These are phyloP conservation scores for Aegilops speltoides DNA, from an alignment of 176 grass and related monocot genomes.

Conservation along the genomic window DNA sequence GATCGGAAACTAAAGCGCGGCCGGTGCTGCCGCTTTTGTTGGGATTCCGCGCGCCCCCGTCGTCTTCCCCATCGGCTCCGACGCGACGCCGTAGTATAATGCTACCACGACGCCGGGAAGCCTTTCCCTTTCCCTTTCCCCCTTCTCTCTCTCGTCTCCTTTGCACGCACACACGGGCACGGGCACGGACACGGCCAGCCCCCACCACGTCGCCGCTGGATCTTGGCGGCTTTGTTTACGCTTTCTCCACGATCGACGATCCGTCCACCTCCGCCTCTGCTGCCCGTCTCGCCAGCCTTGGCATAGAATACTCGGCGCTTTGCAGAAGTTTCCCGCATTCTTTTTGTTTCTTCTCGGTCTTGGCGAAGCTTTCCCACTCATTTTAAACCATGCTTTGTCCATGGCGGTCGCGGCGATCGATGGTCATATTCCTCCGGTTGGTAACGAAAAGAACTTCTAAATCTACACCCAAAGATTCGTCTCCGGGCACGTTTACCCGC, in stretches of 20 bases:
- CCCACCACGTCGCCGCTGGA: conserved; percentile 36
- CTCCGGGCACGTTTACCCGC: conserved; percentile 41
- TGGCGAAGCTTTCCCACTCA: conserved; percentile 41
- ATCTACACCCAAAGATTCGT: conserved; percentile 37
- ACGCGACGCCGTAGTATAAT: not conserved
- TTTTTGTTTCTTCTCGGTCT: conserved; percentile 67
- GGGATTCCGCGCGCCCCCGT: not conserved
- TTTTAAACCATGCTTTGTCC: conserved; percentile 41
- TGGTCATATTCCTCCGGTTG: conserved; percentile 43
- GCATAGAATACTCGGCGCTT: conserved; percentile 35
- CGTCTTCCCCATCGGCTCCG: conserved; percentile 7
- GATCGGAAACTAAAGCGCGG: not conserved
- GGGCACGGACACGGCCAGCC: not conserved
- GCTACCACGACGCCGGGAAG: not conserved
- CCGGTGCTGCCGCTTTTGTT: conserved; percentile 6
- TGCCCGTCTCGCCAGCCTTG: not conserved
- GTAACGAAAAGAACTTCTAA: conserved; percentile 31
- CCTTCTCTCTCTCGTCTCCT: not conserved
- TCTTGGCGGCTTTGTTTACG: not conserved
- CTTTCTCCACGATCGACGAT: not conserved
- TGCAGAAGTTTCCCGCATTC: conserved; percentile 61
- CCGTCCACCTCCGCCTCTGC: not conserved
- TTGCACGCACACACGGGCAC: conserved; percentile 14
- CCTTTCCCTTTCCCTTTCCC: not conserved
- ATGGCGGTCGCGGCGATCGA: conserved; percentile 43